Conservation (phyloP, 2,329 filamentous ascomycete species). For the Penicillium crustosum region DNA sequence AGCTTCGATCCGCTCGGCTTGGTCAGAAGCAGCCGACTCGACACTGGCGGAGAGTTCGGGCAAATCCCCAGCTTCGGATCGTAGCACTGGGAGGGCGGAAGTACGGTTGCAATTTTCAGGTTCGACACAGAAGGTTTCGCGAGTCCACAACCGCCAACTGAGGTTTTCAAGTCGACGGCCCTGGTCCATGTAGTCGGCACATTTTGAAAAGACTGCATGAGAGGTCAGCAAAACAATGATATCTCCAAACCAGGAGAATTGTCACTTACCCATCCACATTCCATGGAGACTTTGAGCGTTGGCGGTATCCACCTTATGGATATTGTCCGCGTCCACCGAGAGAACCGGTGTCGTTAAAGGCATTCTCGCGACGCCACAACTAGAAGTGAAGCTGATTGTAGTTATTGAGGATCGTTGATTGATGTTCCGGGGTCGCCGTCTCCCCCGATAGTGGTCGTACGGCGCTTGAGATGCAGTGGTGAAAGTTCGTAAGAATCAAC, state of each 20-base stretch:
- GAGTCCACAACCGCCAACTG: constrained; percentile 92
- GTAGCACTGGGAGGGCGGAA: constrained; percentile 52
- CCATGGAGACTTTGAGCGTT: constrained; percentile 92
- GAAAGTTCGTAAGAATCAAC: constrained; percentile 20
- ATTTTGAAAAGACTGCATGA: constrained; percentile 80
- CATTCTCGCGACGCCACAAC: constrained; percentile 57
- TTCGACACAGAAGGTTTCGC: constrained; percentile 87
- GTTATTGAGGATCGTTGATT: constrained; percentile 9
- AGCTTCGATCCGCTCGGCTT: constrained; percentile 53
- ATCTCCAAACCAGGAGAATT: not conserved
- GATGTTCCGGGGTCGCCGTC: constrained; percentile 44
- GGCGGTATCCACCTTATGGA: constrained; percentile 90
- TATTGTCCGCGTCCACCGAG: constrained; percentile 85
- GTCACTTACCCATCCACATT: constrained; percentile 88
- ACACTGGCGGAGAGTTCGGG: constrained; percentile 76
- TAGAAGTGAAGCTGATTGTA: constrained; percentile 14
- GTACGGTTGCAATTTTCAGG: constrained; percentile 54
- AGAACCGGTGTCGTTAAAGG: constrained; percentile 85
- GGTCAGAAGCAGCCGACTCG: constrained; percentile 68
- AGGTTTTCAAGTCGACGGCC: constrained; percentile 91
- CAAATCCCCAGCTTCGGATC: constrained; percentile 50
- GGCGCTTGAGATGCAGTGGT: constrained; percentile 34
- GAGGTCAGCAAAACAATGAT: not conserved
- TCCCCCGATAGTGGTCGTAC: constrained; percentile 46
- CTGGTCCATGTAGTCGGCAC: constrained; percentile 89